phyloP scores from a whole-genome alignment of 2,329 filamentous ascomycete species.

The Thielaviopsis musarum region DNA sequence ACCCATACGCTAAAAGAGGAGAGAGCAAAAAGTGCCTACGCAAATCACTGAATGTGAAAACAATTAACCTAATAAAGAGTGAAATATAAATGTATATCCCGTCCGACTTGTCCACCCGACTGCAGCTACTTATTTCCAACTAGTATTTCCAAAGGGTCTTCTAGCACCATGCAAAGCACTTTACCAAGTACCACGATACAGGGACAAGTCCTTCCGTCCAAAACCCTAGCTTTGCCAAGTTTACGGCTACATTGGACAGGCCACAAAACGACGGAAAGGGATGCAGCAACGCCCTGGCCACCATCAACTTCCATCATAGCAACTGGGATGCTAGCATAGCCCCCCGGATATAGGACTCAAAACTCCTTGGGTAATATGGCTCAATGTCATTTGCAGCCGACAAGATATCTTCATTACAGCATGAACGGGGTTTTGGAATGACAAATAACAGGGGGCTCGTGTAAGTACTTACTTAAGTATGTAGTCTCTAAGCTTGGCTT shows the following conservation, averaged over 20 bases:
- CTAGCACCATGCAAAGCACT: neutral
- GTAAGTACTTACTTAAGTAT: neutral
- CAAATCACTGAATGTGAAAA: neutral
- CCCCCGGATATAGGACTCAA: neutral
- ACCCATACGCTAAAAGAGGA: too few species aligned
- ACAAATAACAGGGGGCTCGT: neutral
- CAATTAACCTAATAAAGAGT: neutral
- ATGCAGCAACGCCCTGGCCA: neutral
- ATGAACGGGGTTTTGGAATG: neutral
- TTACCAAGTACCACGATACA: neutral
- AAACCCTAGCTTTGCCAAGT: neutral
- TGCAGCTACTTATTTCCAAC: neutral
- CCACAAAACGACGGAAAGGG: neutral
- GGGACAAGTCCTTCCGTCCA: neutral
- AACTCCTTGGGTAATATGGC: neutral
- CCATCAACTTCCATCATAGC: neutral
- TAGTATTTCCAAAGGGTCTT: neutral
- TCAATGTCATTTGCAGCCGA: neutral
- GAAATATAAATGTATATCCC: too few species aligned
- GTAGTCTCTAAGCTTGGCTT: neutral
- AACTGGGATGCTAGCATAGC: neutral
- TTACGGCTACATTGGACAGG: neutral
- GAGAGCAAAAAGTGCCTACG: too few species aligned
- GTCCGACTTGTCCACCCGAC: too few species aligned
- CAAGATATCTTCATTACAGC: neutral